phyloP scores from a whole-genome alignment of 129 eudicot genomes.

The Flaveria brownii region DNA sequence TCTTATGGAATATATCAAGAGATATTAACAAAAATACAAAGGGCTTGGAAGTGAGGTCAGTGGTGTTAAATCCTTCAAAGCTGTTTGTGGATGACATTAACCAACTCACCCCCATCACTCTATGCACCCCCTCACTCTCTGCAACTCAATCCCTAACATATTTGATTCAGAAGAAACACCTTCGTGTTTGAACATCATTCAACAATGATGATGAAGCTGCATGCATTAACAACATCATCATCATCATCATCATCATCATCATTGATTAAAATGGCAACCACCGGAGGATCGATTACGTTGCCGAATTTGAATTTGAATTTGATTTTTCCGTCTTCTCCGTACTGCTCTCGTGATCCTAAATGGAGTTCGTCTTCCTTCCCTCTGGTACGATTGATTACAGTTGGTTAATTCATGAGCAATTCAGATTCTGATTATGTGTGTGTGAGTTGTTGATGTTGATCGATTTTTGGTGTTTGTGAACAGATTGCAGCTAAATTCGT shows the following conservation, averaged over 20 bases:
- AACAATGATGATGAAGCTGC: slow-evolving; percentile 23
- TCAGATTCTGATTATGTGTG: slow-evolving; percentile 10
- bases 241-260: slow-evolving; percentile 22
- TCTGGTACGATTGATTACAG: slow-evolving; percentile 28
- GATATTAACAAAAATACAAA: too few species aligned
- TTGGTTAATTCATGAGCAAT: not conserved
- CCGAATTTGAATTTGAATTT: slow-evolving; percentile 30
- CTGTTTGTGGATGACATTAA: slow-evolving; percentile 62
- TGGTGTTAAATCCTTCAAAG: slow-evolving; percentile 49
- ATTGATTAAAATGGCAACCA: slow-evolving; percentile 46
- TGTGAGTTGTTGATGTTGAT: slow-evolving; percentile 8
- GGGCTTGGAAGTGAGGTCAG: not conserved
- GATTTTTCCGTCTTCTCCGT: slow-evolving; percentile 55
- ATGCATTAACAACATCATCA: slow-evolving; percentile 20
- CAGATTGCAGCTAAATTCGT: slow-evolving; percentile 48
- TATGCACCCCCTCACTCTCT: slow-evolving; percentile 17
- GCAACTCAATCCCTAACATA: slow-evolving; percentile 15
- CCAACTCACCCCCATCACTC: slow-evolving; percentile 30
- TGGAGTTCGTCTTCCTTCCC: slow-evolving; percentile 34
- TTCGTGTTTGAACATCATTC: slow-evolving; percentile 22
- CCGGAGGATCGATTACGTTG: slow-evolving; percentile 51
- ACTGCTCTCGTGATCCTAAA: slow-evolving; percentile 45
- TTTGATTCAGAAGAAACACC: not conserved
- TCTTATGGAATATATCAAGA: too few species aligned
- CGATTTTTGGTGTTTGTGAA: slow-evolving; percentile 5